These are phyloP conservation scores for Rhodosporidiobolus sp. DNA, from an alignment of 768 basidiomycete species.

Conservation along the genomic window DNA sequence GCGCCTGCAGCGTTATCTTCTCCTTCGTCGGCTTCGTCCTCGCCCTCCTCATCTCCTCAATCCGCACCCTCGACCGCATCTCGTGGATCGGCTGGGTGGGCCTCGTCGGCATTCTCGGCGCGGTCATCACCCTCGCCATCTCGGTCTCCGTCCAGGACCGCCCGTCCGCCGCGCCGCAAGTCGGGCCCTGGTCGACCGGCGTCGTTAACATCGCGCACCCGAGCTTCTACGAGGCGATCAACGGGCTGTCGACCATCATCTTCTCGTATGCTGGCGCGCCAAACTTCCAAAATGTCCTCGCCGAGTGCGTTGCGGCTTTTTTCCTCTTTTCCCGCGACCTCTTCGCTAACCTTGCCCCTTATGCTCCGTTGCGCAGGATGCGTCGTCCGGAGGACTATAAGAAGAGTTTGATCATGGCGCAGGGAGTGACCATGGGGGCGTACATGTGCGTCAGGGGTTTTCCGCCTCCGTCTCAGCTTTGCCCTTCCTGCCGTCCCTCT, in stretches of 20 bases:
- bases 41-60: conserved; percentile 27
- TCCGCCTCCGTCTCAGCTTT: no score
- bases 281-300: neutral
- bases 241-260: neutral
- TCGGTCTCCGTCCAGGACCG: conserved; percentile 34
- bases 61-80: conserved; percentile 35
- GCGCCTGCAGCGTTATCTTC: neutral
- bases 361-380: conserved; percentile 35
- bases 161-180: conserved; percentile 23
- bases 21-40: neutral
- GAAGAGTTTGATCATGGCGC: neutral
- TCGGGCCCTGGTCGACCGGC: conserved; percentile 38
- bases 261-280: conserved; percentile 27
- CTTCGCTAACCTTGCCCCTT: conserved; percentile 11
- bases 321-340: conserved; percentile 28
- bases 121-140: conserved; percentile 31
- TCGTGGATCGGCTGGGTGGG: conserved; percentile 31
- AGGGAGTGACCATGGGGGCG: neutral
- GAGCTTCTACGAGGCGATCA: neutral
- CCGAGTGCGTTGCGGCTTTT: conserved; percentile 40
- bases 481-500: no score
- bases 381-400: conserved; percentile 9
- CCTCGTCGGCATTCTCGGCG: conserved; percentile 29
- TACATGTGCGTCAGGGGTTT: no score
- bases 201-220: neutral